Conservation (phyloP, 305 asterid genomes). For the Ilex paraguariensis region DNA sequence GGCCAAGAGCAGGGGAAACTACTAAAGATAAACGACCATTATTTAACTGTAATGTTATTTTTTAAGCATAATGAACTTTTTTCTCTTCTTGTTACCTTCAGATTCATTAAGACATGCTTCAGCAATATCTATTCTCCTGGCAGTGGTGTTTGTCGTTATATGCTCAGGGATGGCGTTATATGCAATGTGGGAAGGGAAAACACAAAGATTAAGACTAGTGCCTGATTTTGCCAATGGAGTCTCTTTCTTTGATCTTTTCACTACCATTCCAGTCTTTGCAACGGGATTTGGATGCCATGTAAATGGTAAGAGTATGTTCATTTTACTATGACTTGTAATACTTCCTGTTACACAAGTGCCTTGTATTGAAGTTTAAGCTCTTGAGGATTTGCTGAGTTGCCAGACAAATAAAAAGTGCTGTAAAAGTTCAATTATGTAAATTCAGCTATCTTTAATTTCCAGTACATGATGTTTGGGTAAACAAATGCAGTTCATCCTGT, state of each 20-base stretch:
- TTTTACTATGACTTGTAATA: too few relatives aligned
- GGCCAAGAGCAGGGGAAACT: too few relatives aligned
- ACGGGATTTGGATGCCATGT: slow-evolving; percentile 96
- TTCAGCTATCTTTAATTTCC: too few relatives aligned
- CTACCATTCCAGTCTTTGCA: slow-evolving; percentile 88
- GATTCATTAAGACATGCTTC: slow-evolving; percentile 93
- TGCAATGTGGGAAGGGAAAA: slow-evolving; percentile 66
- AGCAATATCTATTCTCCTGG: slow-evolving; percentile 81
- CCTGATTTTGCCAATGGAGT: slow-evolving; percentile 65
- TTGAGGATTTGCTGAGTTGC: too few relatives aligned
- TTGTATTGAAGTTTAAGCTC: too few relatives aligned
- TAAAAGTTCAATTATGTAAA: too few relatives aligned
- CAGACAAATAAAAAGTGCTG: too few relatives aligned
- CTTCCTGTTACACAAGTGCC: too few relatives aligned
- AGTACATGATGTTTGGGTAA: background rate
- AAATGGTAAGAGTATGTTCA: slow-evolving; percentile 42
- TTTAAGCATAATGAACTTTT: slow-evolving; percentile 18
- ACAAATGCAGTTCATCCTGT: slow-evolving; percentile 80
- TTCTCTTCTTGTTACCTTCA: slow-evolving; percentile 35
- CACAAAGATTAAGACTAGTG: slow-evolving; percentile 50
- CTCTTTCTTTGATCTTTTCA: slow-evolving; percentile 59
- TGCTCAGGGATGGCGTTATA: slow-evolving; percentile 81
- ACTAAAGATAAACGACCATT: too few relatives aligned
- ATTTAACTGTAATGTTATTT: background rate
- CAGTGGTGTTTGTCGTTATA: slow-evolving; percentile 72